phyloP scores from a whole-genome alignment of 2,329 filamentous ascomycete species.

The Microcera coccophila region DNA sequence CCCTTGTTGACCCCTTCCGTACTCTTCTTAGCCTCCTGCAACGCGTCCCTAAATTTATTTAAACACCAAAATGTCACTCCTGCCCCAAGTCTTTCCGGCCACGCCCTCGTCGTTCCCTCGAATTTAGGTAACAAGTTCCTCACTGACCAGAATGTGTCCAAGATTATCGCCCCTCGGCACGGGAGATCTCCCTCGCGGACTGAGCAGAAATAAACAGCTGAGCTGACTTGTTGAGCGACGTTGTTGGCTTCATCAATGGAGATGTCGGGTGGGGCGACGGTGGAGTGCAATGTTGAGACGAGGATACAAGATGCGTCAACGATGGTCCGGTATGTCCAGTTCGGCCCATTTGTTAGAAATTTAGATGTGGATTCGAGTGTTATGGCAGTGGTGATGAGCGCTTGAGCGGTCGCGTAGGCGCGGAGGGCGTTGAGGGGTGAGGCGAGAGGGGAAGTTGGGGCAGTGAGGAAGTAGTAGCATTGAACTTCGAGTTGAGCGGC shows the following conservation, averaged over 20 bases:
- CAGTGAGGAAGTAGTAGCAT: constrained; percentile 48
- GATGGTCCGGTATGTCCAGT: constrained; percentile 47
- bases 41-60: constrained; percentile 41
- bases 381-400: constrained; percentile 41
- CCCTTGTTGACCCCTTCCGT: constrained; percentile 30
- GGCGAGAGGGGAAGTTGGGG: constrained; percentile 33
- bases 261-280: constrained; percentile 34
- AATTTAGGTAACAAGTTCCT: constrained; percentile 36
- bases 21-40: constrained; percentile 37
- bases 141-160: constrained; percentile 48
- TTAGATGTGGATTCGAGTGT: constrained; percentile 39
- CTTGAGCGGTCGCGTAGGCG: constrained; percentile 46
- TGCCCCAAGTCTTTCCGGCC: constrained; percentile 45
- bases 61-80: constrained; percentile 50
- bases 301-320: constrained; percentile 45
- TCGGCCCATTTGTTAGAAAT: constrained; percentile 46
- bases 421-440: constrained; percentile 45
- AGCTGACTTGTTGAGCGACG: constrained; percentile 31
- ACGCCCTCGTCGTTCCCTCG: constrained; percentile 40
- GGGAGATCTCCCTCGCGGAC: constrained; percentile 49
- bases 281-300: constrained; percentile 44
- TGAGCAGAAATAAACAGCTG: constrained; percentile 40
- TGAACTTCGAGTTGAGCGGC: constrained; percentile 52
- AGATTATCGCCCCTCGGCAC: constrained; percentile 41
- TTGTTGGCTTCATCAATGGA: constrained; percentile 28